Evolutionary conservation across 129 eudicot species (phyloP).

Genomic region (Kitagawia praeruptora): DNA sequence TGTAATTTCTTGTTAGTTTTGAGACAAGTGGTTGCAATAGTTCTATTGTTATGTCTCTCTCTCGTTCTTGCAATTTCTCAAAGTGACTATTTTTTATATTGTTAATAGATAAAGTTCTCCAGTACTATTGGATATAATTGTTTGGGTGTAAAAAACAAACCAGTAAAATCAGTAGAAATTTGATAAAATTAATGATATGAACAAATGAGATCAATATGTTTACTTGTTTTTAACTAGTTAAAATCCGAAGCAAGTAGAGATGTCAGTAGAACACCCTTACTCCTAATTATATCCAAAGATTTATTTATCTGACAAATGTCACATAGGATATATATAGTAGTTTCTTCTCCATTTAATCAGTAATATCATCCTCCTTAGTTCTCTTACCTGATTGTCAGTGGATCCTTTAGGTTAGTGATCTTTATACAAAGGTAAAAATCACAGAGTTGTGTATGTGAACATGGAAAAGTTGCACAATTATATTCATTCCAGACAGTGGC

Average conservation of each 20-base stretch:
- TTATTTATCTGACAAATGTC: neutral
- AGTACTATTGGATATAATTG: neutral
- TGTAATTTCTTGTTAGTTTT: neutral
- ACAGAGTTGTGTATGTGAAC: neutral
- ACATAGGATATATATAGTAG: neutral
- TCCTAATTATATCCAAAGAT: neutral
- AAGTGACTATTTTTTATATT: neutral
- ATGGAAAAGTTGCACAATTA: neutral
- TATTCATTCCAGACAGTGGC: neutral
- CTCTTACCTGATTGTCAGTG: neutral
- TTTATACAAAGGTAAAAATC: neutral
- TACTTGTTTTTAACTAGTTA: neutral
- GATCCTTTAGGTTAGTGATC: neutral
- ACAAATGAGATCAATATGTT: neutral
- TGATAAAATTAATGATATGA: neutral
- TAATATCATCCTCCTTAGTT: neutral
- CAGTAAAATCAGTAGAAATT: neutral
- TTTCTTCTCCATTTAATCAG: neutral
- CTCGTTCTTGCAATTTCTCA: neutral
- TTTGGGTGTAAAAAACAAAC: neutral
- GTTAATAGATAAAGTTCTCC: neutral
- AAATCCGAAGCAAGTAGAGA: neutral
- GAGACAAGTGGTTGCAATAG: neutral
- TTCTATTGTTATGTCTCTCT: neutral
- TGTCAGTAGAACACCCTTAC: neutral